Percentiles rank a stretch among this genome's conserved stretches.
Evolutionary conservation across 2,329 filamentous ascomycete genomes (phyloP).

Genomic region (Mollisiaceae sp.): DNA sequence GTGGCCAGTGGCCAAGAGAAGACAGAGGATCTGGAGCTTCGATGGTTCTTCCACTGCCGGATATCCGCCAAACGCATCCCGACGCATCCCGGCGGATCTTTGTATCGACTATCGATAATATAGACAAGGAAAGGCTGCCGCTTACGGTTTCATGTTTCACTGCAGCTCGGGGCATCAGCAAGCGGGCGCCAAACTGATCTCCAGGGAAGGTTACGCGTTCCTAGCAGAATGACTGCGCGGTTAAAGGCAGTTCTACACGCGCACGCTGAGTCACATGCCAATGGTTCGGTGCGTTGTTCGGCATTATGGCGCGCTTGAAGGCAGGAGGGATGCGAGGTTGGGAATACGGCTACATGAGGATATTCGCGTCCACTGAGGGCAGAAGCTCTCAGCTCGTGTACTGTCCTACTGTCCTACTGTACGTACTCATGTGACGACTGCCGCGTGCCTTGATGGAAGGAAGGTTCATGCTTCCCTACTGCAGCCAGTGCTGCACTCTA

Average conservation of each 20-base stretch:
- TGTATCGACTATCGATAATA: constrained; percentile 9
- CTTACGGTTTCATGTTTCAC: constrained; percentile 5
- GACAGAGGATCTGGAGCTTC: background rate
- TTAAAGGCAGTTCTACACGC: constrained; percentile 13
- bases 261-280: constrained; percentile 11
- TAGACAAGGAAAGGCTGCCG: constrained; percentile 9
- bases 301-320: constrained; percentile 10
- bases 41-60: background rate
- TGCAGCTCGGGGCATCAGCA: constrained; percentile 5
- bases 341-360: constrained; percentile 9
- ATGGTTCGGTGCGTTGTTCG: constrained; percentile 7
- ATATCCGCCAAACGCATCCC: constrained; percentile 10
- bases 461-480: background rate
- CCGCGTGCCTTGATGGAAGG: constrained; percentile 3
- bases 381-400: constrained; percentile 5
- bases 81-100: constrained; percentile 12
- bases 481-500: background rate
- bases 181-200: constrained; percentile 14
- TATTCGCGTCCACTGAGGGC: constrained; percentile 18
- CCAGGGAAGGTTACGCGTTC: constrained; percentile 17
- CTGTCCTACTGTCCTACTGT: no score
- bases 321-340: constrained; percentile 13
- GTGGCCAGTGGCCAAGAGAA: constrained; percentile 9
- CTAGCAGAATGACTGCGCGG: constrained; percentile 5
- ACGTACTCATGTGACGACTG: background rate